Evolutionary conservation across 139 green algal genomes (phyloP), one percentile per base, ranked within the genome.

Genomic region (Parachlorella kessleri): DNA sequence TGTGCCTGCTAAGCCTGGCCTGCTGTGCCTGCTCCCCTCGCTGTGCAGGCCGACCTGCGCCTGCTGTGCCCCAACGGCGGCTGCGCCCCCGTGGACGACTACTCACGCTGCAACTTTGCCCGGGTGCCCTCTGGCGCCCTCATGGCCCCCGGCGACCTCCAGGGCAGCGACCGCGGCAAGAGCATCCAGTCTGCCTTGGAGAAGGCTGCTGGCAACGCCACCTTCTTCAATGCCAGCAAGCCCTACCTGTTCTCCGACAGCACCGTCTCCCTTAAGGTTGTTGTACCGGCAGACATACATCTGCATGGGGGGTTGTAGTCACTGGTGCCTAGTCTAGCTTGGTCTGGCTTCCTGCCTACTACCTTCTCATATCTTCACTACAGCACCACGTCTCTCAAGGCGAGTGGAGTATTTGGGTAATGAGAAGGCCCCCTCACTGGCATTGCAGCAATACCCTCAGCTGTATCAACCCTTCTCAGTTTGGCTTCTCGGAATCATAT

Each of bases 1-100:
- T n/a, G n/a, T n/a, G n/a, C n/a, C n/a, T n/a, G n/a, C n/a, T n/a
- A n/a, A n/a, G n/a, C n/a, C n/a, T n/a, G n/a, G n/a, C 14, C 48
- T 59, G 48, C 48, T 59, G 48, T 59, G 14, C 48, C 48, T 18
- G 48, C 48, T 68, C 8, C 48, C 63, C 72, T 28, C 3, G 2
- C 37, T 37, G 10, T 37, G 59, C 70, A 81, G 79, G 73, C 41
- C 30, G 73, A 82, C 28, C 24, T 85, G 24, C 48, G 65, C 1
- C 75, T 86, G 53, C 33, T 86, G 24, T 86, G 81, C 70, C 81
- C 81, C 32, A 9, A 30, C 1, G 77, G 81, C 54, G 81, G 81
- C 39, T 86, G 81, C 77, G 68, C 32, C 23, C 4, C 67, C 0
- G 38, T 85, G 0, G 35, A 73, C 38, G 37, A 85, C 39, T 86